Base-by-base conservation (phyloP, 139 green algal species). In the Mesotaenium endlicherianum region DNA sequence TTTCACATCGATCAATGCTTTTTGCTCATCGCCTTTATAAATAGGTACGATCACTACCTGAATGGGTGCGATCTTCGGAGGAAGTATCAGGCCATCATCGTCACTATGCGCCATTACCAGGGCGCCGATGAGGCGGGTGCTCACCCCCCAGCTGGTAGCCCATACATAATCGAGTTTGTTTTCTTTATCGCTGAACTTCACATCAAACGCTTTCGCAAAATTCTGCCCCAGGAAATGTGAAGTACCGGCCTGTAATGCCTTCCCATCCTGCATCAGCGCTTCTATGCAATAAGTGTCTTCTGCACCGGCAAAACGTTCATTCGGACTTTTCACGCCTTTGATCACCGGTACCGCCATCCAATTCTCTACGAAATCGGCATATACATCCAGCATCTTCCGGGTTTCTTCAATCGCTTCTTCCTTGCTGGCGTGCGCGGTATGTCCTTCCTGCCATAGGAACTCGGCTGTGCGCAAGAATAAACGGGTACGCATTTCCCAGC, bases 71-170 rank as follows among this genome's bases (percentile, higher is more conserved):
- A 99, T 60, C 11, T 85, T 81, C 0, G 96, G 96, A 43, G 96
- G 96, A 70, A 99, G 90, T 0, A 91, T 79, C 44, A 98, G 90
- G 1, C 96, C 96, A 53, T 90, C 89, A 87, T 99, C 96, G 87
- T 99, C 96, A 0, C 96, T 95, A 84, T 98, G 96, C 0, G 92
- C 93, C 96, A 98, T 98, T 91, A 99, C 98, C 84, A 99, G 86
- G 67, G 95, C 96, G 36, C 95, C 90, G 91, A 99, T 88, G 80
- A 99, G 87, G 70, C 96, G 93, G 14, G 96, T 99, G 90, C 78
- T 93, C 53, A 97, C 90, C 30, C 96, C 96, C 93, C 95, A 98
- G 75, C 89, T 95, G 74, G 82, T 95, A 90, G 98, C 96, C 87
- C 97, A 92, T 88, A 97, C 95, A 34, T 88, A 88, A 76, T 93